Conservation (phyloP, 1,284 basidiomycete species). For the Rhodotorula sp. region DNA sequence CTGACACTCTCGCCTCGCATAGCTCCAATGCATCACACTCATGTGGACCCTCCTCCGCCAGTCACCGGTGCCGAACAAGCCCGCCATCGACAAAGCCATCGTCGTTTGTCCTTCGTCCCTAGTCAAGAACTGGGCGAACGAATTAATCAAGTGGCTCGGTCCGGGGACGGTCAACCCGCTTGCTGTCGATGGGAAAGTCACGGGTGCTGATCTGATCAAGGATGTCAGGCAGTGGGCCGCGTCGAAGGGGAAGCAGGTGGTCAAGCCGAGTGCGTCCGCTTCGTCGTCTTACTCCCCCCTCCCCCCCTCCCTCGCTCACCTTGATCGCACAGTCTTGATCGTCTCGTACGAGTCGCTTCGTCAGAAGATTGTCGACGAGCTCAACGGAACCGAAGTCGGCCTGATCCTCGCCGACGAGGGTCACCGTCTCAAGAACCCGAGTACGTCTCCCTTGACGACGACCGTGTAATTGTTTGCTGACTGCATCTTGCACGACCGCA, state of each 20-base stretch:
- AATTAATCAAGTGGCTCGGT: slow-evolving; percentile 93
- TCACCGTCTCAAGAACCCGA: slow-evolving; percentile 94
- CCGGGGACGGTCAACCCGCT: slow-evolving; percentile 74
- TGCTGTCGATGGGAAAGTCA: slow-evolving; percentile 85
- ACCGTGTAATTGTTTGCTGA: too few species aligned
- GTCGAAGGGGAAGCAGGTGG: slow-evolving; percentile 78
- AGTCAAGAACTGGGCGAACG: slow-evolving; percentile 98
- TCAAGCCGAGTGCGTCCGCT: slow-evolving; percentile 69
- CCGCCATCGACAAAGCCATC: slow-evolving; percentile 94
- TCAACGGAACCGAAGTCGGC: slow-evolving; percentile 79
- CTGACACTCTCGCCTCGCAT: background rate
- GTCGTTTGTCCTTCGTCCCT: slow-evolving; percentile 96
- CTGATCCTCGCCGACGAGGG: slow-evolving; percentile 94
- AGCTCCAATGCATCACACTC: slow-evolving; percentile 89
- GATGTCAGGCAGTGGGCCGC: slow-evolving; percentile 83
- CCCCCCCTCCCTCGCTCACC: background rate
- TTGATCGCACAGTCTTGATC: slow-evolving; percentile 77
- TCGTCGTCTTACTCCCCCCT: too few species aligned
- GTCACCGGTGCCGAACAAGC: slow-evolving; percentile 80
- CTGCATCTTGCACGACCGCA: background rate
- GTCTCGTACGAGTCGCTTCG: slow-evolving; percentile 97
- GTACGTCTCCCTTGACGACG: slow-evolving; percentile 52
- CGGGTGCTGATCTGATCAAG: slow-evolving; percentile 72
- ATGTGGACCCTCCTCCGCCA: slow-evolving; percentile 98
- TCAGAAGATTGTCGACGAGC: slow-evolving; percentile 65